A percentile compares a stretch with the other conserved stretches of the same genome.
These are phyloP conservation scores for Raphanus hybrid DNA, from an alignment of 441 rosid genomes.

Conservation along the genomic window DNA sequence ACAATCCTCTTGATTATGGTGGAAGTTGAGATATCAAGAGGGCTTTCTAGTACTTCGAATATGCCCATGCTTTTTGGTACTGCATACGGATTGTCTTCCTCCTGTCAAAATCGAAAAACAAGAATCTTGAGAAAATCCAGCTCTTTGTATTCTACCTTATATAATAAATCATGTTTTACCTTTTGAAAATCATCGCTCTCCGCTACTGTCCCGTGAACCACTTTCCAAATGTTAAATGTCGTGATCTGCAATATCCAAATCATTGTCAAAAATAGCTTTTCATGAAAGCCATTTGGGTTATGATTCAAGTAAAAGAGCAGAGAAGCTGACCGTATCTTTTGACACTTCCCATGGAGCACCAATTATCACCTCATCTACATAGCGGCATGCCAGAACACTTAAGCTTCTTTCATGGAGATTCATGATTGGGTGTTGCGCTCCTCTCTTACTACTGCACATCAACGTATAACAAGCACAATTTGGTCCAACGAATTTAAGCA, in stretches of 20 bases:
- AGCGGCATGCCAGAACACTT: slow-evolving; percentile 91
- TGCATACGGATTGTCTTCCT: slow-evolving; percentile 66
- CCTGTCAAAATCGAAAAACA: slow-evolving; percentile 47
- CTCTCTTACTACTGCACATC: slow-evolving; percentile 73
- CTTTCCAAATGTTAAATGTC: slow-evolving; percentile 86
- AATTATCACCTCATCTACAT: slow-evolving; percentile 96
- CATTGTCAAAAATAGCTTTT: slow-evolving; percentile 16
- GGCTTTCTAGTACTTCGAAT: slow-evolving; percentile 75
- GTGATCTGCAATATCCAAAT: slow-evolving; percentile 59
- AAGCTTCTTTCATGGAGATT: slow-evolving; percentile 92
- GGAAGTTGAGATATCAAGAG: slow-evolving; percentile 73
- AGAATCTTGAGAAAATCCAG: not conserved
- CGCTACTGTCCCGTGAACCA: slow-evolving; percentile 87
- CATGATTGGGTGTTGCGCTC: slow-evolving; percentile 81
- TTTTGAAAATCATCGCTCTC: slow-evolving; percentile 55
- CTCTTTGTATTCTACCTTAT: not conserved
- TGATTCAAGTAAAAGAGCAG: not conserved
- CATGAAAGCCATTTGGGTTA: not conserved
- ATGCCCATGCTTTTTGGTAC: slow-evolving; percentile 87
- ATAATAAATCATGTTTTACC: slow-evolving; percentile 17
- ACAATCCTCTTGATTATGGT: slow-evolving; percentile 83
- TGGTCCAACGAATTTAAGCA: not conserved
- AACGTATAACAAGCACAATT: slow-evolving; percentile 20
- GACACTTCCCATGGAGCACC: slow-evolving; percentile 99
- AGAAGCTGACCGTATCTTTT: slow-evolving; percentile 74